Evolutionary conservation across 805 yeast genomes (phyloP).

Genomic region (Zygosaccharomyces lentus): DNA sequence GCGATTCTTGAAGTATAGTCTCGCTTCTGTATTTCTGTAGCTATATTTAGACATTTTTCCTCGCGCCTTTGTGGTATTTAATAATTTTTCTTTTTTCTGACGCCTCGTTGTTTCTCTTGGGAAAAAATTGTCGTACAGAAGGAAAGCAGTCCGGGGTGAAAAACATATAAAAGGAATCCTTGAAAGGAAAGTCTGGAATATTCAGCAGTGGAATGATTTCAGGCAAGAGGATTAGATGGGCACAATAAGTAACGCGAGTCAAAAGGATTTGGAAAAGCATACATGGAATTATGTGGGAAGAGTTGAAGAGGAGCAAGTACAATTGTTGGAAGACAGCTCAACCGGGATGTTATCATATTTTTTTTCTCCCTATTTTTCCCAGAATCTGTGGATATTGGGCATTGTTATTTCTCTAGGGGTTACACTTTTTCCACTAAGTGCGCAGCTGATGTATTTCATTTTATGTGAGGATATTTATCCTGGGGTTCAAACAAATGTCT

Average conservation of each 20-base stretch:
- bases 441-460: neutral
- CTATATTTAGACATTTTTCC: neutral
- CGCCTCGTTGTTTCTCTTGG: neutral
- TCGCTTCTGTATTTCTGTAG: neutral
- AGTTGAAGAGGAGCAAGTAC: slow-evolving; percentile 1
- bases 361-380: neutral
- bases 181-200: neutral
- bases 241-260: neutral
- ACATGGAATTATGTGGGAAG: slow-evolving; percentile 1
- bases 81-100: neutral
- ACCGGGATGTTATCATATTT: neutral
- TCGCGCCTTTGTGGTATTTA: neutral
- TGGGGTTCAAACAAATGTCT: neutral
- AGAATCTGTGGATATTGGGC: neutral
- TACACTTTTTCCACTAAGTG: neutral
- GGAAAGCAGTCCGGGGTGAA: neutral
- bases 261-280: slow-evolving; percentile 2
- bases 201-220: neutral
- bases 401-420: neutral
- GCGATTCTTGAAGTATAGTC: no score
- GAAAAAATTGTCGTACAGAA: neutral
- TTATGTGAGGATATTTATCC: neutral
- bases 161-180: neutral
- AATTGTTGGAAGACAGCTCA: slow-evolving; percentile 1
- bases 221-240: neutral